phyloP scores from a whole-genome alignment of 495 filamentous ascomycete genomes.

The Aspergillus saccharolyticus region DNA sequence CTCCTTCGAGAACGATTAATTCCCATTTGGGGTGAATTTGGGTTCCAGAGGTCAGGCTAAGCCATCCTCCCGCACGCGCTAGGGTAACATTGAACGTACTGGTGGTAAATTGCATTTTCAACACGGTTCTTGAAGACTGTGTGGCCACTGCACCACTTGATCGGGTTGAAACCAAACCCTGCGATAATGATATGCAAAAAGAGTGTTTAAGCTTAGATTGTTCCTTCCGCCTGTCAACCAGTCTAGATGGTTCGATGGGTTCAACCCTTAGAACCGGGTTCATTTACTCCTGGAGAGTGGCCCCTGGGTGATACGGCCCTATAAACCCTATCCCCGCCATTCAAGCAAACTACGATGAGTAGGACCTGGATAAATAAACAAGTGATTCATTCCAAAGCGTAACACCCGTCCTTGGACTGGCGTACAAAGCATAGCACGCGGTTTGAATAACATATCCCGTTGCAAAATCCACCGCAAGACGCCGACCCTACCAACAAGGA shows the following conservation, averaged over 20 bases:
- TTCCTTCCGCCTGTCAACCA: not conserved
- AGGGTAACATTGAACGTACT: not conserved
- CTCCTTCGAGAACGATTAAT: not conserved
- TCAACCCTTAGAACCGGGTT: not conserved
- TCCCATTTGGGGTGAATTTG: not conserved
- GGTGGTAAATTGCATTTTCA: not conserved
- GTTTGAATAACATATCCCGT: conserved; percentile 29
- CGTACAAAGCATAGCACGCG: conserved; percentile 15
- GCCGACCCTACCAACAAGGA: conserved; percentile 35
- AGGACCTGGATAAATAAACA: no score
- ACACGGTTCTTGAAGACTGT: not conserved
- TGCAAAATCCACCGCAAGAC: conserved; percentile 40
- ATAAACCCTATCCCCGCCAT: no score
- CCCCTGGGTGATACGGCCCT: no score
- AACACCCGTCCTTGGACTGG: conserved; percentile 11
- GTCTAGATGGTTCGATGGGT: not conserved
- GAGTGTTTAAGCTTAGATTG: not conserved
- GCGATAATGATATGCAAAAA: not conserved
- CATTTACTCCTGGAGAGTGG: no score
- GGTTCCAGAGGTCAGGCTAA: not conserved
- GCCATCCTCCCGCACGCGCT: not conserved
- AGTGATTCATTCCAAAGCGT: conserved; percentile 15
- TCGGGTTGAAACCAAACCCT: no score
- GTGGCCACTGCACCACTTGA: not conserved
- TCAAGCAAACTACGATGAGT: no score